Evolutionary conservation across 1,284 basidiomycete genomes (phyloP).

Genomic region (Anthracocystis panici-leucophaei): DNA sequence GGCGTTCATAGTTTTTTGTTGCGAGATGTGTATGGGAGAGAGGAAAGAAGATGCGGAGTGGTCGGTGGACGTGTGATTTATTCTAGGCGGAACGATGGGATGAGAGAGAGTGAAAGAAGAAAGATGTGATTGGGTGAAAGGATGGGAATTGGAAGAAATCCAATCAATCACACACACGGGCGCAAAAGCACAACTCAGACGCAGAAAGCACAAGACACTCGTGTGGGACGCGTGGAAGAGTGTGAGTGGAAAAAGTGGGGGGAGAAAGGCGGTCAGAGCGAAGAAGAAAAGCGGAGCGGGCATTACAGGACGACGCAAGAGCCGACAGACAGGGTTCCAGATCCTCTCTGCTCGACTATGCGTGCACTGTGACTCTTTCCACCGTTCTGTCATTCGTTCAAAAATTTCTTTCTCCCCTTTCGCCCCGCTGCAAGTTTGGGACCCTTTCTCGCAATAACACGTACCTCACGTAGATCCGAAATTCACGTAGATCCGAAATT

Average conservation of each 20-base stretch:
- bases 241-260: conserved; percentile 2
- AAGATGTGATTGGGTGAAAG: conserved; percentile 2
- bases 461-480: no score
- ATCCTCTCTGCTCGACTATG: background rate
- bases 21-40: background rate
- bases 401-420: background rate
- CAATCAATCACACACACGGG: background rate
- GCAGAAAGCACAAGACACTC: background rate
- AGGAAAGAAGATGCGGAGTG: background rate
- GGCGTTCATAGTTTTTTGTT: conserved; percentile 46
- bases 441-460: conserved; percentile 1
- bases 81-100: background rate
- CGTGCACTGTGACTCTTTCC: conserved; percentile 29
- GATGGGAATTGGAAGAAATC: background rate
- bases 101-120: conserved; percentile 2
- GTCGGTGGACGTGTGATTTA: conserved; percentile 5
- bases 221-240: conserved; percentile 7
- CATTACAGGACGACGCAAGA: conserved; percentile 26
- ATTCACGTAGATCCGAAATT: no score
- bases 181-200: background rate
- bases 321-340: conserved; percentile 11
- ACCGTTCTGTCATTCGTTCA: conserved; percentile 32
- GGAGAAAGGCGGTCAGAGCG: background rate
- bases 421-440: background rate
- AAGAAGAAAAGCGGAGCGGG: conserved; percentile 20